Evolutionary conservation across 2,329 filamentous ascomycete genomes (phyloP).

Genomic region (Albophoma yamanashiensis): DNA sequence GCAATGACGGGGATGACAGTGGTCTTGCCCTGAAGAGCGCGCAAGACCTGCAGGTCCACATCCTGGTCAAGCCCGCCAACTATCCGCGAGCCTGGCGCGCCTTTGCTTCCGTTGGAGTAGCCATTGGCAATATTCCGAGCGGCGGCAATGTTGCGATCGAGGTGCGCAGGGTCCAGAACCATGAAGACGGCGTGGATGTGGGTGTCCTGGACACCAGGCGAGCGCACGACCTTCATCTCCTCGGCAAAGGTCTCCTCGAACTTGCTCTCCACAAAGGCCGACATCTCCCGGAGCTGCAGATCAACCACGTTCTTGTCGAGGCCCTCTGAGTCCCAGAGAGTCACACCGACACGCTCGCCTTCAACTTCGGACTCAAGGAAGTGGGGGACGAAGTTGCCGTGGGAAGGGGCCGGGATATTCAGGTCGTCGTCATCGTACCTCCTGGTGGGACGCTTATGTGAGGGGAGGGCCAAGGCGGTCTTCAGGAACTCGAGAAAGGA

Average conservation of each 20-base stretch:
- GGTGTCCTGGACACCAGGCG: conserved; percentile 86
- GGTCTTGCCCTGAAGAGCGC: conserved; percentile 82
- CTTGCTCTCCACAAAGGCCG: conserved; percentile 88
- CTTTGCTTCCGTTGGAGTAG: conserved; percentile 35
- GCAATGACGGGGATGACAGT: conserved; percentile 92
- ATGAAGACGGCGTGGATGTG: conserved; percentile 96
- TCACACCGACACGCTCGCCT: conserved; percentile 80
- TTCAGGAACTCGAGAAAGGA: conserved; percentile 95
- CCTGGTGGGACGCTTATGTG: conserved; percentile 59
- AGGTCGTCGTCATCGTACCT: conserved; percentile 48
- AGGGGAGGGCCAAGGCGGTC: conserved; percentile 71
- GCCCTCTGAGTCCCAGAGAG: conserved; percentile 92
- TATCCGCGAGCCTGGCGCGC: conserved; percentile 23
- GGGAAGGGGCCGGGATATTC: conserved; percentile 37
- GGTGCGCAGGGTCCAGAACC: conserved; percentile 74
- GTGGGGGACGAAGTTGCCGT: conserved; percentile 71
- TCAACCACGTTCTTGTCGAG: conserved; percentile 93
- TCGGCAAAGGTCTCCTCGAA: conserved; percentile 97
- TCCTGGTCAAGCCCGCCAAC: conserved; percentile 72
- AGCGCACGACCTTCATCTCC: conserved; percentile 94
- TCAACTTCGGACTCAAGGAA: conserved; percentile 95
- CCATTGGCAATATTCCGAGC: conserved; percentile 46
- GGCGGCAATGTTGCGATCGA: conserved; percentile 71
- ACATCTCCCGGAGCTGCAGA: conserved; percentile 84
- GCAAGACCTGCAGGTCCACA: conserved; percentile 82